Evolutionary conservation across 176 grass and related monocot species (phyloP).

Genomic region (Tillandsia leiboldiana): DNA sequence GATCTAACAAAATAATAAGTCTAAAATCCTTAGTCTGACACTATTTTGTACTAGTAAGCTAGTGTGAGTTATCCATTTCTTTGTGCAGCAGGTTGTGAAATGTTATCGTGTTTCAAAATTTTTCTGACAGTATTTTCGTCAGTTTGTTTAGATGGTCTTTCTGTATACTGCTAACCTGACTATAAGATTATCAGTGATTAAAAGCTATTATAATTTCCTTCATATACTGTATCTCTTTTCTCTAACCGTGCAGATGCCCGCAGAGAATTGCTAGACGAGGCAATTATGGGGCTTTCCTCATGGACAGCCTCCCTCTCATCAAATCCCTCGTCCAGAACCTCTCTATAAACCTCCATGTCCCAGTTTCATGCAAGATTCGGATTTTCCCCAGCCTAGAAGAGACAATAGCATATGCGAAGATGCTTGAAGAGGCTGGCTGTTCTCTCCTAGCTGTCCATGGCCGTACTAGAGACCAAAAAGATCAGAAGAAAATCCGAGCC

Average conservation of each 20-base stretch:
- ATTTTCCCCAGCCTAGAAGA: conserved; percentile 76
- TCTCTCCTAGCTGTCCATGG: conserved; percentile 92
- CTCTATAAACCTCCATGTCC: conserved; percentile 64
- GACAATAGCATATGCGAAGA: conserved; percentile 77
- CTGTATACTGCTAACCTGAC: no score
- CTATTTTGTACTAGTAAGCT: no score
- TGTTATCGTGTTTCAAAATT: no score
- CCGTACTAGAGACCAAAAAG: conserved; percentile 85
- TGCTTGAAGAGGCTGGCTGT: conserved; percentile 93
- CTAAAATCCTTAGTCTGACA: no score
- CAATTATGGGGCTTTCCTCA: conserved; percentile 93
- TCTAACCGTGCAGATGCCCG: conserved; percentile 57
- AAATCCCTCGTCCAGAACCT: conserved; percentile 78
- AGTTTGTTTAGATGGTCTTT: no score
- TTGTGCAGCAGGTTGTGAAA: no score
- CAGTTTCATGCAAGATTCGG: conserved; percentile 80
- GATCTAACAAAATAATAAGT: no score
- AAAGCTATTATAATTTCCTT: background rate
- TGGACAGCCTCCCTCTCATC: conserved; percentile 80
- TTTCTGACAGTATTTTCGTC: no score
- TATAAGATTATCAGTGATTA: background rate
- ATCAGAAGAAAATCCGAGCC: conserved; percentile 83
- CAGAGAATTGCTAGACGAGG: conserved; percentile 89
- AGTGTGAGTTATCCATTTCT: no score
- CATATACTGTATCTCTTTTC: conserved; percentile 8